A percentile compares a stretch with the other conserved stretches of the same genome.
Evolutionary conservation across 176 grass and related monocot species (phyloP).

Genomic region (Phoenix dactylifera): DNA sequence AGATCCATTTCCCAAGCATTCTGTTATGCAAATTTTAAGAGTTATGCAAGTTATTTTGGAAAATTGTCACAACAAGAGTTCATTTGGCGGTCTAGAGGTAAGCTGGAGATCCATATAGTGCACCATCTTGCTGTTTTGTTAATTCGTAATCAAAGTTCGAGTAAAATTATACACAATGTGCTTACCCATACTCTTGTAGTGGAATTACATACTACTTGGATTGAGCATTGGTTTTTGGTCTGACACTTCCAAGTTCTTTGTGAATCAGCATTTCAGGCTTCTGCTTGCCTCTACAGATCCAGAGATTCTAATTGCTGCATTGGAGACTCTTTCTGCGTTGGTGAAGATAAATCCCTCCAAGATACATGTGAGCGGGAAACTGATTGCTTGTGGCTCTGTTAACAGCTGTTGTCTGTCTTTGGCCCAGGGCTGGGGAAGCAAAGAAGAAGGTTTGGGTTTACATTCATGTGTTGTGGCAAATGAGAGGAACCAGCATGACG

Average conservation of each 20-base stretch:
- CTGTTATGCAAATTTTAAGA: conserved; percentile 82
- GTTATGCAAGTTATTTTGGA: conserved; percentile 95
- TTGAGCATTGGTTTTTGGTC: background rate
- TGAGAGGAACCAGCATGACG: conserved; percentile 63
- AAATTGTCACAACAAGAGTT: conserved; percentile 87
- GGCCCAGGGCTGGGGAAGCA: conserved; percentile 97
- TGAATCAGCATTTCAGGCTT: conserved; percentile 80
- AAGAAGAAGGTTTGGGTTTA: conserved; percentile 95
- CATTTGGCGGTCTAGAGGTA: conserved; percentile 85
- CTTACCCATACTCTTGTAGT: background rate
- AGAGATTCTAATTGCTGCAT: conserved; percentile 78
- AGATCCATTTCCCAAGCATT: conserved; percentile 80
- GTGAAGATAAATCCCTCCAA: conserved; percentile 97
- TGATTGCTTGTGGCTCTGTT: conserved; percentile 67
- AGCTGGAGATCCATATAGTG: conserved; percentile 11
- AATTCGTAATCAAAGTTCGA: too few relatives aligned
- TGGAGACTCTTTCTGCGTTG: conserved; percentile 79
- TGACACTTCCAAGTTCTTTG: conserved; percentile 7
- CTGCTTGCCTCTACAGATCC: conserved; percentile 84
- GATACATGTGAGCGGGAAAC: conserved; percentile 86
- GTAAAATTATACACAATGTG: too few relatives aligned
- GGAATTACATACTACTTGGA: background rate
- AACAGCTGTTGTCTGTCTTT: conserved; percentile 83
- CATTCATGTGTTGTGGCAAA: conserved; percentile 93
- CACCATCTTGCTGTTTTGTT: background rate